These are phyloP conservation scores for Boeremia lycopersici DNA, from an alignment of 2,329 filamentous ascomycete species.

Conservation along the genomic window DNA sequence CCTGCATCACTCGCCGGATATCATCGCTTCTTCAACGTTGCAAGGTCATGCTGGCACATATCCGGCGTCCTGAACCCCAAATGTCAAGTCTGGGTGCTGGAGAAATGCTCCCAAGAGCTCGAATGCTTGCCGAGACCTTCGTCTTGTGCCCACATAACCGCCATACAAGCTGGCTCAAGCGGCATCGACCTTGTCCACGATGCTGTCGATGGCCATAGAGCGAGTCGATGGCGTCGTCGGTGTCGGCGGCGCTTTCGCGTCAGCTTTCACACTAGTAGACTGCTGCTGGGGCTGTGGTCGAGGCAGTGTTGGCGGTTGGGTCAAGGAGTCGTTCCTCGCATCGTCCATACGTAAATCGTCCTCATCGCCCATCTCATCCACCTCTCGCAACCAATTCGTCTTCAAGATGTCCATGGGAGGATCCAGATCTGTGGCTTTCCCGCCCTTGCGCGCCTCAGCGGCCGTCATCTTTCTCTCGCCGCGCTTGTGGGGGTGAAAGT, in stretches of 20 bases:
- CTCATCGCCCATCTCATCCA: conserved; percentile 53
- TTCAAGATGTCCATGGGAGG: conserved; percentile 67
- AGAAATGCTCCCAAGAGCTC: not conserved
- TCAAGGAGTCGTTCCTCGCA: conserved; percentile 24
- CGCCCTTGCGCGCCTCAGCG: conserved; percentile 64
- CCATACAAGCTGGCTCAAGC: conserved; percentile 24
- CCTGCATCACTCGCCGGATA: not conserved
- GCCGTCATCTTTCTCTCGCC: conserved; percentile 59
- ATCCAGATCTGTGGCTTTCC: conserved; percentile 60
- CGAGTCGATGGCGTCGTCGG: conserved; percentile 46
- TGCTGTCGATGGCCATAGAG: conserved; percentile 49
- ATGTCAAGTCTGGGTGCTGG: not conserved
- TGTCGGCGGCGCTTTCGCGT: conserved; percentile 43
- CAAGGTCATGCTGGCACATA: not conserved
- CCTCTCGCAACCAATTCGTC: conserved; percentile 63
- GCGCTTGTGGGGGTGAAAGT: conserved; percentile 76
- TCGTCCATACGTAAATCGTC: conserved; percentile 34
- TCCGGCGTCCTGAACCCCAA: not conserved
- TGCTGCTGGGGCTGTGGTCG: conserved; percentile 15
- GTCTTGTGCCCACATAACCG: not conserved
- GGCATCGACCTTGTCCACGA: conserved; percentile 47
- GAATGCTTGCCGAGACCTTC: not conserved
- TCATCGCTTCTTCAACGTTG: not conserved
- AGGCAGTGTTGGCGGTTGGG: conserved; percentile 26
- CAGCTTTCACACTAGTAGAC: conserved; percentile 22